A percentile compares a stretch with the other conserved stretches of the same genome.
These are phyloP conservation scores for Lactuca saligna DNA, from an alignment of 129 eudicot species.

Conservation along the genomic window DNA sequence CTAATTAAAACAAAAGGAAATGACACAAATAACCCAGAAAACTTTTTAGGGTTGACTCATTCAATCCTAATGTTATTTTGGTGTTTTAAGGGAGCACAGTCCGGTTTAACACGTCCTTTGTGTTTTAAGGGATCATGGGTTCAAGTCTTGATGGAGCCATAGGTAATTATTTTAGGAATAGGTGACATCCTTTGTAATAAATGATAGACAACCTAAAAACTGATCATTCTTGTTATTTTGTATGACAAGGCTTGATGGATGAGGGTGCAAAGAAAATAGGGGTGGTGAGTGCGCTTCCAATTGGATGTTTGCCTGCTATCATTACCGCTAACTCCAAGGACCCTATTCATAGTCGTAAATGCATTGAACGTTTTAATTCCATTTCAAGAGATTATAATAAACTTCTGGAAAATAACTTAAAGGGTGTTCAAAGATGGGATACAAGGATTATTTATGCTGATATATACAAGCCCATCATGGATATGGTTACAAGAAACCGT, in stretches of 20 bases:
- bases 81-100: too few species aligned
- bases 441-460: constrained; percentile 18
- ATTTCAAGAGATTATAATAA: constrained; percentile 20
- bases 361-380: constrained; percentile 14
- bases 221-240: too few species aligned
- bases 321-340: constrained; percentile 25
- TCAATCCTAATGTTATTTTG: too few species aligned
- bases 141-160: too few species aligned
- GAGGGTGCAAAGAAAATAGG: constrained; percentile 38
- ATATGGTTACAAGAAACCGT: constrained; percentile 19
- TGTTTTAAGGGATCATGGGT: too few species aligned
- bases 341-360: constrained; percentile 16
- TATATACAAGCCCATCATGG: constrained; percentile 19
- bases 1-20: too few species aligned
- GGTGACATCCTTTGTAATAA: too few species aligned
- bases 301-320: constrained; percentile 52
- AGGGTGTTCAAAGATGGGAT: constrained; percentile 11
- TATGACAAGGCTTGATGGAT: constrained; percentile 23
- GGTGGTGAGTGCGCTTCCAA: constrained; percentile 44
- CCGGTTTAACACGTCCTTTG: too few species aligned
- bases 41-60: too few species aligned
- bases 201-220: too few species aligned
- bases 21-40: too few species aligned
- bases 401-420: constrained; percentile 12
- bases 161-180: too few species aligned